A percentile compares a stretch with the other conserved stretches of the same genome.
Conservation (phyloP, 2,329 filamentous ascomycete species). For the Phyllosticta citribraziliensis region DNA sequence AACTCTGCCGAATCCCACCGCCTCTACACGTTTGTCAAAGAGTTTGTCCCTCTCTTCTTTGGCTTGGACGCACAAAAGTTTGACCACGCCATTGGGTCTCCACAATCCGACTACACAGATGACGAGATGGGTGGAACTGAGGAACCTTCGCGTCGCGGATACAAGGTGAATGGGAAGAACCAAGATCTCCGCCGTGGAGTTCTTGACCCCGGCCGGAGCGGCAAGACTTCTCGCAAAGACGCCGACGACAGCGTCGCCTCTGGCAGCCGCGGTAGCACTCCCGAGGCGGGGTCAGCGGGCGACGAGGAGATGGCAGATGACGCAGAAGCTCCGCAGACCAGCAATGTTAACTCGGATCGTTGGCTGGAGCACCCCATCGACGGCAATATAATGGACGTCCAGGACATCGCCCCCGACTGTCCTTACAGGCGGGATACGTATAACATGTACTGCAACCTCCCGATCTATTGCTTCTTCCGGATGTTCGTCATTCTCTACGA, state of each 20-base stretch:
- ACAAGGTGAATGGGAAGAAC: conserved; percentile 52
- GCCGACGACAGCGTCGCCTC: conserved; percentile 73
- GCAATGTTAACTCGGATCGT: conserved; percentile 45
- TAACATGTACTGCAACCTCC: conserved; percentile 85
- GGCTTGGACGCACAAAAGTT: conserved; percentile 45
- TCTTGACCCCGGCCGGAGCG: conserved; percentile 65
- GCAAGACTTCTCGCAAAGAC: conserved; percentile 58
- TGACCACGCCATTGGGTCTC: conserved; percentile 50
- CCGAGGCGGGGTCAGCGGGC: conserved; percentile 65
- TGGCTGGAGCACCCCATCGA: conserved; percentile 51
- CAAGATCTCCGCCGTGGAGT: conserved; percentile 77
- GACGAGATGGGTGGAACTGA: conserved; percentile 54
- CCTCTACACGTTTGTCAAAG: conserved; percentile 38
- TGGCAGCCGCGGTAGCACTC: conserved; percentile 79
- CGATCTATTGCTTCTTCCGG: conserved; percentile 89
- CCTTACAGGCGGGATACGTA: conserved; percentile 72
- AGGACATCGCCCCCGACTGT: conserved; percentile 64
- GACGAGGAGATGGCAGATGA: conserved; percentile 63
- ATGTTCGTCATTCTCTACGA: conserved; percentile 87
- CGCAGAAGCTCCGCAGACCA: conserved; percentile 38
- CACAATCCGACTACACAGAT: conserved; percentile 57
- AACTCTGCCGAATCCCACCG: conserved; percentile 34
- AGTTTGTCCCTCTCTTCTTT: conserved; percentile 43
- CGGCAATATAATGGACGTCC: conserved; percentile 48
- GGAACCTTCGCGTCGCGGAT: conserved; percentile 59